These are phyloP conservation scores for Pinguiococcus pyrenoidosus DNA, from an alignment of 108 stramenopile genomes.

Conservation along the genomic window DNA sequence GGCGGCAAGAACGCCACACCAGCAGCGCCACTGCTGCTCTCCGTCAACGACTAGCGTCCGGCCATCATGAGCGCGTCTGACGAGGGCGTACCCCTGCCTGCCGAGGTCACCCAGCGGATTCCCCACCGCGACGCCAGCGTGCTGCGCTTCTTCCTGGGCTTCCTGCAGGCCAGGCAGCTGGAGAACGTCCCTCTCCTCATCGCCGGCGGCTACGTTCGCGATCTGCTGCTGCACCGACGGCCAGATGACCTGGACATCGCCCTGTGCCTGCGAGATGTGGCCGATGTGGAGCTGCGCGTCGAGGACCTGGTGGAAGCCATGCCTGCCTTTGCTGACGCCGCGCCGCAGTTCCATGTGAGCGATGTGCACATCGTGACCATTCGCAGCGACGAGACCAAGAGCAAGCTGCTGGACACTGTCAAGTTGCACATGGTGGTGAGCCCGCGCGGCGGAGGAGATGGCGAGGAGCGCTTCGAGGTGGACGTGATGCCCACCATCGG, in stretches of 20 bases:
- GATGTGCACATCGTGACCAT: neutral
- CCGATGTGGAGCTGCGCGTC: neutral
- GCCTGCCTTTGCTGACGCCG: neutral
- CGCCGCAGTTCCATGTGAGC: no score
- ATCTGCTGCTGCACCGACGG: neutral
- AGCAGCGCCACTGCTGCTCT: no score
- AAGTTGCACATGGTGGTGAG: neutral
- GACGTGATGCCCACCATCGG: conserved; percentile 12
- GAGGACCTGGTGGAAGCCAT: neutral
- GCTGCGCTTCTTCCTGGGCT: conserved; percentile 4
- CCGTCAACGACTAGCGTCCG: no score
- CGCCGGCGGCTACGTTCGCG: conserved; percentile 4
- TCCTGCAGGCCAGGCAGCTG: neutral
- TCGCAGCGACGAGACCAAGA: conserved; percentile 2
- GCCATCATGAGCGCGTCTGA: no score
- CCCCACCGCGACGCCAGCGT: conserved; percentile 1
- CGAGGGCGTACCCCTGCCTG: no score
- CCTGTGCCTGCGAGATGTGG: neutral
- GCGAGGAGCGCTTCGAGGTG: neutral
- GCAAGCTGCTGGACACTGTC: conserved; percentile 4
- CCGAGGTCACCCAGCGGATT: neutral
- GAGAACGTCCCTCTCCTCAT: neutral
- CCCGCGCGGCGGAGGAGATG: neutral
- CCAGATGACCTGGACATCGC: conserved; percentile 7
- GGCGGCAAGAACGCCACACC: no score